Evolutionary conservation across 2,329 filamentous ascomycete species (phyloP), one percentile per base, ranked within the genome.

Genomic region (Ilyonectria mors-panacis): DNA sequence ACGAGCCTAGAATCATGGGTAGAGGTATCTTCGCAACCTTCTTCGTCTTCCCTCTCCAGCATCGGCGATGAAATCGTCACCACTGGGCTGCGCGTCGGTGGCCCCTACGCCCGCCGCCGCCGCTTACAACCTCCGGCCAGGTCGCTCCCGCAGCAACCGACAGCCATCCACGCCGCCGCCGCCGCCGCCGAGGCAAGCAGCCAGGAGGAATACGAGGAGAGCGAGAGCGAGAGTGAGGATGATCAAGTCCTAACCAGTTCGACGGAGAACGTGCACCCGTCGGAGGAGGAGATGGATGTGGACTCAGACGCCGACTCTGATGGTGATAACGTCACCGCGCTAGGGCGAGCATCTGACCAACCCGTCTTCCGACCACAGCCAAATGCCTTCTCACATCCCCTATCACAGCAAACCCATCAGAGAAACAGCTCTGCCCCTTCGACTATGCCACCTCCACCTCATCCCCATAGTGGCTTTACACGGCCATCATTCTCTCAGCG

Each of bases 201-300:
- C 76, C 94, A 97, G 79, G 95, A 97, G 74, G 95, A 97, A 82
- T 97, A 97, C 76, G 94, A 97, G 37, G 94, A 70, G 94, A 97
- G 84, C 69, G 94, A 97, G 83, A 97, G 93, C 69, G 94, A 97
- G 79, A 97, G 89, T 80, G 95, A 97, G 69, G 94, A 94, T 47
- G 95, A 97, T 75, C 88, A 87, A 15, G 73, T 88, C 12, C 79
- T 91, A 76, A 86, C 86, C 2, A 90, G 88, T 73, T 91, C 89
- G 15, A 86, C 84, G 51, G 89, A 91, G 73, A 85, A 88, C 63
- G 76, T 77, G 12, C 78, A 81, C 65, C 77, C 82, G 50, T 78
- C 81, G 17, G 79, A 81, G 51, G 78, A 80, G 45, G 79, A 81
- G 21, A 79, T 78, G 33, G 79, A 82, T 56, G 78, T 81, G 45